phyloP scores from a whole-genome alignment of 805 yeast genomes.

The Kluyveromyces aestuarii region DNA sequence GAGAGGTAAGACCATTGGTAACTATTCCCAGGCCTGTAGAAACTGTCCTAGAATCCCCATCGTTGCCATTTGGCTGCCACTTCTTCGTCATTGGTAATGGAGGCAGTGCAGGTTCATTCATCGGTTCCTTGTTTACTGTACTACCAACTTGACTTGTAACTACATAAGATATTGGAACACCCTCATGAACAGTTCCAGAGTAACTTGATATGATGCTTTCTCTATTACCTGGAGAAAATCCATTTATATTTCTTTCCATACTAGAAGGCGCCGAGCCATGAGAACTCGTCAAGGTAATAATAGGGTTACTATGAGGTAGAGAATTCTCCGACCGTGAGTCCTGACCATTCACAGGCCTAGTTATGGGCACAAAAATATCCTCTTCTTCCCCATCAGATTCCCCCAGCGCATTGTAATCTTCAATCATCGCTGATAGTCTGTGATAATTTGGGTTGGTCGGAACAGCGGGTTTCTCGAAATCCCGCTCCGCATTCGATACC shows the following conservation, averaged over 20 bases:
- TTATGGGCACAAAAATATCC: conserved; percentile 1
- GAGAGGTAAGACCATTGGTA: not conserved
- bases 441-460: conserved; percentile 16
- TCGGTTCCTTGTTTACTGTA: not conserved
- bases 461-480: conserved; percentile 4
- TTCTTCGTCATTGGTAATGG: not conserved
- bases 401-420: conserved; percentile 11
- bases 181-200: conserved; percentile 27
- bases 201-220: conserved; percentile 24
- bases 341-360: conserved; percentile 1
- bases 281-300: not conserved
- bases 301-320: not conserved
- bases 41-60: not conserved
- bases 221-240: conserved; percentile 7
- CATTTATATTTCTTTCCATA: not conserved
- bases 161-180: conserved; percentile 24
- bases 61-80: not conserved
- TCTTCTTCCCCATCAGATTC: conserved; percentile 9
- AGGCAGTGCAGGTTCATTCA: not conserved
- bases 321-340: not conserved
- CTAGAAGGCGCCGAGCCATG: not conserved
- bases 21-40: not conserved
- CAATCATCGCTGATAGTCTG: conserved; percentile 24
- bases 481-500: not conserved
- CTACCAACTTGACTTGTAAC: conserved; percentile 5